phyloP scores from a whole-genome alignment of 306 rosid species.

The Rubus idaeus region DNA sequence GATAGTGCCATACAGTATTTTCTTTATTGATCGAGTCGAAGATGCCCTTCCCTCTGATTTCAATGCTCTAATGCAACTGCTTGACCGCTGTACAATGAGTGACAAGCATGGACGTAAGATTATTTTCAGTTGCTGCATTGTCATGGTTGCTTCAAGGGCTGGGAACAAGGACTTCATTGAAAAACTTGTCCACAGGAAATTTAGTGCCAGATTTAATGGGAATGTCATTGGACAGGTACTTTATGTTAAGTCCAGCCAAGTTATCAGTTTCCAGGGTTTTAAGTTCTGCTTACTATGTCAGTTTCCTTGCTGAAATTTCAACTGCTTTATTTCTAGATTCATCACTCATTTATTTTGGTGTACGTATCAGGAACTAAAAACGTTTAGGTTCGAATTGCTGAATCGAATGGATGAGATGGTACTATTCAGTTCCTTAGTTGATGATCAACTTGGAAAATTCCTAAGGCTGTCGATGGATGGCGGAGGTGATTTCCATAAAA shows the following conservation, averaged over 20 bases:
- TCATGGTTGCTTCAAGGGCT: slow-evolving; percentile 1
- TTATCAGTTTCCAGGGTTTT: not conserved
- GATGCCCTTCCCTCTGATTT: not conserved
- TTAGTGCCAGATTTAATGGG: not conserved
- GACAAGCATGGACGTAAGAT: slow-evolving; percentile 1
- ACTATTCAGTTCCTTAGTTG: not conserved
- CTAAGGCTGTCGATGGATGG: slow-evolving; percentile 5
- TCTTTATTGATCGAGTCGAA: slow-evolving; percentile 11
- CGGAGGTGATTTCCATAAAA: not conserved
- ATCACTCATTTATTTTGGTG: not conserved
- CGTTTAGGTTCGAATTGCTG: not conserved
- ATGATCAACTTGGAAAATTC: not conserved
- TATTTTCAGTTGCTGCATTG: not conserved
- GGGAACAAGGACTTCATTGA: slow-evolving; percentile 15
- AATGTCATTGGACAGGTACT: not conserved
- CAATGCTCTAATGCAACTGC: slow-evolving; percentile 3
- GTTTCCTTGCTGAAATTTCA: not conserved
- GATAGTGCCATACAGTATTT: not conserved
- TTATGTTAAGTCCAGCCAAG: not conserved
- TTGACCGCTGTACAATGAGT: slow-evolving; percentile 1
- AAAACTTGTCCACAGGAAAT: not conserved
- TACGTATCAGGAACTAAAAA: not conserved
- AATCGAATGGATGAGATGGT: slow-evolving; percentile 4
- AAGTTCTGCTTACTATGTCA: not conserved
- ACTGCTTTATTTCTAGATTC: no score